Evolutionary conservation across 176 grass and related monocot species (phyloP), one percentile per base, ranked within the genome.

Genomic region (Cenchrus americanus): DNA sequence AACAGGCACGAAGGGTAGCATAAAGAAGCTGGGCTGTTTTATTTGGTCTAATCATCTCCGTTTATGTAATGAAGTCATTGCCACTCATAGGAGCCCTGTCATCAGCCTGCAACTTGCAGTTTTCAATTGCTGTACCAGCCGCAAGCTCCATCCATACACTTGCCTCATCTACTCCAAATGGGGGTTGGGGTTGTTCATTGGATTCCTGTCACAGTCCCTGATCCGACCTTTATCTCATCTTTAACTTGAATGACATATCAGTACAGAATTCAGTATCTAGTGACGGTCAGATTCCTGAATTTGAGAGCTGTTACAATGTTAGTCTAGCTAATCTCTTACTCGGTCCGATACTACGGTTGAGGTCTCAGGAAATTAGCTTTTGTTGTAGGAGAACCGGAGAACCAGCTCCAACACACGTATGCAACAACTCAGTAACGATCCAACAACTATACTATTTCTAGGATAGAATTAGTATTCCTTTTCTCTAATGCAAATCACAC

Each of bases 71-170:
- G 65, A 71, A 34, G 86, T 72, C 66, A 88, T n/a, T 64, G 48
- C 80, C 66, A 65, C 86, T 88, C 63, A 77, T 83, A 23, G 23
- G 42, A 83, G 66, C 34, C 27, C 34, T 73, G 19, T 72, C 48
- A 22, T 47, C 78, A 72, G 50, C 32, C 44, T 9, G 48, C 23
- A 78, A 57, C 23, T 65, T 63, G 55, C 17, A 62, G n/a, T 78
- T 80, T 88, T 83, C 73, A 59, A 83, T 88, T 78, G 74, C 8
- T 57, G 66, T 48, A 79, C 86, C 75, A 63, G 80, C 66, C 60
- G 34, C 57, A 79, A 72, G 34, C 22, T 73, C 32, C 49, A 57
- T 64, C 32, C 13, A 32, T 78, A 63, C 47, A 23, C 54, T 58
- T 55, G 22, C 14, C 47, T 72, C 74, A 65, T 23, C 86, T 37